Percentiles rank a stretch among this genome's conserved stretches.
Conservation (phyloP, 192 early-diverging fungal species). For the Thamnidium elegans region DNA sequence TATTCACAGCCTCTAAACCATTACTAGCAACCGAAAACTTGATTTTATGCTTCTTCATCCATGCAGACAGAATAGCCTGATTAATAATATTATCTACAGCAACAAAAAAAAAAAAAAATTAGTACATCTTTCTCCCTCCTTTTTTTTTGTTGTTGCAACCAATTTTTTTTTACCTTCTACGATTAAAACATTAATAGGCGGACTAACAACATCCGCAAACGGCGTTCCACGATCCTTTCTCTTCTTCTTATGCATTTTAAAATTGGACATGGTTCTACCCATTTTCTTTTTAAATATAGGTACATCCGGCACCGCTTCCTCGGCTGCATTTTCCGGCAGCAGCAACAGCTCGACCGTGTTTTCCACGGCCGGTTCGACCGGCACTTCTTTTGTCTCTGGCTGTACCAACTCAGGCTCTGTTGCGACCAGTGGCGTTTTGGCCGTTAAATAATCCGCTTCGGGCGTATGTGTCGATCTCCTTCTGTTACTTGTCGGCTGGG, state of each 20-base stretch:
- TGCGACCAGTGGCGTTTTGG: not conserved
- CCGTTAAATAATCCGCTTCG: not conserved
- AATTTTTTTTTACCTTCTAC: slow-evolving; percentile 58
- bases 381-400: too few relatives aligned
- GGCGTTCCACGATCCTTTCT: slow-evolving; percentile 20
- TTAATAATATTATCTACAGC: slow-evolving; percentile 70
- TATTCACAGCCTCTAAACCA: slow-evolving; percentile 78
- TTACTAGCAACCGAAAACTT: slow-evolving; percentile 74
- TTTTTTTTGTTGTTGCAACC: not conserved
- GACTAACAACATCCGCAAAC: slow-evolving; percentile 38
- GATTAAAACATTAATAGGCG: slow-evolving; percentile 72
- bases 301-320: too few relatives aligned
- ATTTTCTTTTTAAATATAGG: not conserved
- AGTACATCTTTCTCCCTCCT: too few relatives aligned
- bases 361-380: too few relatives aligned
- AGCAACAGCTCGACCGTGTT: not conserved
- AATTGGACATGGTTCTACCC: slow-evolving; percentile 1
- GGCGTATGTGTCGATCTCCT: not conserved
- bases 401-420: not conserved
- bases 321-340: not conserved
- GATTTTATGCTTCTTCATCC: slow-evolving; percentile 69
- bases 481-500: not conserved
- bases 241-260: slow-evolving; percentile 18
- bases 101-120: slow-evolving; percentile 9
- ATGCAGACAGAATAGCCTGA: slow-evolving; percentile 67